Evolutionary conservation across 441 rosid species (phyloP).

Genomic region (Raphanus hybrid): DNA sequence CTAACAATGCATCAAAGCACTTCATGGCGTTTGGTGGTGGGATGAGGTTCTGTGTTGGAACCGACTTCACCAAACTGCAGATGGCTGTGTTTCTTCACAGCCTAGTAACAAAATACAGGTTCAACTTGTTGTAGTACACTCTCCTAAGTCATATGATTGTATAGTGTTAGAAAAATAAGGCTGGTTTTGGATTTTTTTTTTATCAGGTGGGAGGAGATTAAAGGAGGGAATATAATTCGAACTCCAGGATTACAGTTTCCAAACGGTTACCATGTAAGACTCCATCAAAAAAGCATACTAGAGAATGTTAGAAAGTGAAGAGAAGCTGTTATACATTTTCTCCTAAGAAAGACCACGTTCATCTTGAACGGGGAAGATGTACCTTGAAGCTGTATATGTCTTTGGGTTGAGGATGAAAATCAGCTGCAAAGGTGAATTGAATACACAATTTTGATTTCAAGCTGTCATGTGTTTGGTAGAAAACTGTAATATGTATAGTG

Average conservation of each 20-base stretch:
- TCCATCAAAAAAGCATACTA: constrained; percentile 47
- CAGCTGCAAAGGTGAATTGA: constrained; percentile 12
- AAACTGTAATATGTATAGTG: constrained; percentile 33
- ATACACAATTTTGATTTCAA: constrained; percentile 30
- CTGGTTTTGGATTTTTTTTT: constrained; percentile 17
- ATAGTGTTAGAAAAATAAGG: not conserved
- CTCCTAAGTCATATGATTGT: not conserved
- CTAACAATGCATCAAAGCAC: constrained; percentile 64
- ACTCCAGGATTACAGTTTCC: constrained; percentile 96
- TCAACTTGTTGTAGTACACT: constrained; percentile 18
- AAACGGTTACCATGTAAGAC: constrained; percentile 71
- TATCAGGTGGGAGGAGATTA: constrained; percentile 73
- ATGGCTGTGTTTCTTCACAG: constrained; percentile 94
- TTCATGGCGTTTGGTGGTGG: constrained; percentile 99
- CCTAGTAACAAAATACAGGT: constrained; percentile 89
- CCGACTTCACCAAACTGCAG: constrained; percentile 96
- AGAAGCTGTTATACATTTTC: not conserved
- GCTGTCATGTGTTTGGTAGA: constrained; percentile 15
- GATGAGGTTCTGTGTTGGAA: constrained; percentile 95
- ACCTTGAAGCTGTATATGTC: not conserved
- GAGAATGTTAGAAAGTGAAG: constrained; percentile 22
- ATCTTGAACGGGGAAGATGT: constrained; percentile 10
- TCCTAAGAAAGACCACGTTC: constrained; percentile 5
- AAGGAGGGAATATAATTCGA: constrained; percentile 80
- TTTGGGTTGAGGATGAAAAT: constrained; percentile 29